Evolutionary conservation across 805 yeast species (phyloP), one percentile per base, ranked within the genome.

Genomic region (Metschnikowia picachoensis): DNA sequence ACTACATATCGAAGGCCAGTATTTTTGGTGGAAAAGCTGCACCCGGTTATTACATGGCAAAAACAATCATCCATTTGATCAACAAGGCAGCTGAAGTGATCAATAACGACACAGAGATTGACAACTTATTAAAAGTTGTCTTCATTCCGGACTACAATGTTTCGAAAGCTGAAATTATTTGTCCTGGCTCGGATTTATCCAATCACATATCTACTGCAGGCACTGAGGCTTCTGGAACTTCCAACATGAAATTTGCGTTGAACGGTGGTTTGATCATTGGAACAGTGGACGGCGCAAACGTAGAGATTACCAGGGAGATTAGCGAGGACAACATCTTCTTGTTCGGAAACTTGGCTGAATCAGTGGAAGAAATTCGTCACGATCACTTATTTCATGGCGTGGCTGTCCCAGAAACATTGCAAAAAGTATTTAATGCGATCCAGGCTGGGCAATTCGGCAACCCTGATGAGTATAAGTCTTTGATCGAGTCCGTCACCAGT

Each of bases 191-290:
- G 37, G 97, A 90, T 65, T 73, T 90, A 59, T 85, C 94, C 39
- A 94, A 90, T 70, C 97, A 90, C 70, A 90, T 90, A 55, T 90
- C 97, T 12, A 90, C 97, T 36, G 97, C 97, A 8, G 97, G 97
- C 58, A 90, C 97, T 28, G 97, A 90, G 65, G 97, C 96, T 17
- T 85, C 95, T 0, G 97, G 97, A 62, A 90, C 97, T 30, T 87
- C 95, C 31, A 90, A 90, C 72, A 90, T 90, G 97, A 90, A 90
- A 71, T 90, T 90, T 64, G 96, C 89, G 20, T 73, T 90, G 68
- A 90, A 89, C 61, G 97, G 97, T 67, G 97, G 97, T 41, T 77
- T 90, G 53, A 87, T 90, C 57, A 83, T 90, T 53, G 97, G 97
- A 64, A 91, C 97, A 11, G 96, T 90, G 54, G 97, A 90, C 62